Evolutionary conservation across 352 stramenopile species (phyloP).

Genomic region (Pythium utonaiense): DNA sequence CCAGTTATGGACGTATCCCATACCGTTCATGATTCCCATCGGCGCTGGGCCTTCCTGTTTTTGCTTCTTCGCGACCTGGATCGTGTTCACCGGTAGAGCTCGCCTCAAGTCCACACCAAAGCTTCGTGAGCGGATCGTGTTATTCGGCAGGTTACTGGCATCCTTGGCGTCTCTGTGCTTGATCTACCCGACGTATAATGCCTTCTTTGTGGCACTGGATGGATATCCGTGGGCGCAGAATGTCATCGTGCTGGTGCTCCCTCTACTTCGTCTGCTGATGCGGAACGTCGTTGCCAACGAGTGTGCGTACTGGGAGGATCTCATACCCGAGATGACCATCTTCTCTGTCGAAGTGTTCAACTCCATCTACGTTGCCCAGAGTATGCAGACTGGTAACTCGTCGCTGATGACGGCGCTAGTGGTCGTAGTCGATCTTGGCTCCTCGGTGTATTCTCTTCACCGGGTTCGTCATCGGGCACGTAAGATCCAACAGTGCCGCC

Average conservation of each 20-base stretch:
- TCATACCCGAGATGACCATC: slow-evolving; percentile 24
- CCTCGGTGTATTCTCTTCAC: not conserved
- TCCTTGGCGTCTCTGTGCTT: not conserved
- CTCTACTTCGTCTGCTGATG: slow-evolving; percentile 20
- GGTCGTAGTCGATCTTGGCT: not conserved
- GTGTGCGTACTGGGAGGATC: slow-evolving; percentile 22
- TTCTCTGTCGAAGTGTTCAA: slow-evolving; percentile 39
- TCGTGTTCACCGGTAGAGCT: not conserved
- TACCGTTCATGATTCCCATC: not conserved
- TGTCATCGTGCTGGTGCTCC: slow-evolving; percentile 1
- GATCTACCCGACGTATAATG: slow-evolving; percentile 3
- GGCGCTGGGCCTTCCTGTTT: not conserved
- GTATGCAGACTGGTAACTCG: slow-evolving; percentile 29
- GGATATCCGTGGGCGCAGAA: not conserved
- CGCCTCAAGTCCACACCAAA: not conserved
- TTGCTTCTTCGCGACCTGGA: not conserved
- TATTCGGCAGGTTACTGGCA: not conserved
- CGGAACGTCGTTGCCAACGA: slow-evolving; percentile 27
- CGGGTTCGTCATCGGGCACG: too few relatives aligned
- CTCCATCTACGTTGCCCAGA: slow-evolving; percentile 24
- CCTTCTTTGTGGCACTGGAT: slow-evolving; percentile 9
- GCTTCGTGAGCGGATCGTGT: not conserved
- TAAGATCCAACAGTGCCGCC: too few relatives aligned
- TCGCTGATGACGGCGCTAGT: slow-evolving; percentile 27
- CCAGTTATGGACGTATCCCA: not conserved